phyloP scores from a whole-genome alignment of 2,329 filamentous ascomycete species.

The Byssoonygena ceratinophila region DNA sequence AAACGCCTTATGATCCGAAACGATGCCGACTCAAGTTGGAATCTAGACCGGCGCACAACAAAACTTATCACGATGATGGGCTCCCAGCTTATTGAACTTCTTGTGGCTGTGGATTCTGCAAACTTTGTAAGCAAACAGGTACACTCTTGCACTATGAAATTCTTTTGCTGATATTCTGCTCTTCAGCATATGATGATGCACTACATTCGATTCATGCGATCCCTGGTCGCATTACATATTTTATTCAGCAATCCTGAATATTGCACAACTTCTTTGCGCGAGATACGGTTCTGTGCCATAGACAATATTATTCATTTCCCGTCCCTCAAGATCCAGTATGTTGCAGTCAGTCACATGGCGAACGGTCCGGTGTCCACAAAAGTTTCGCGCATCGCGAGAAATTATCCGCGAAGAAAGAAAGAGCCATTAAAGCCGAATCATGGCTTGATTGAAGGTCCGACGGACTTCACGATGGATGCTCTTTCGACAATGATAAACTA shows the following conservation, averaged over 20 bases:
- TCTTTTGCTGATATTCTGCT: neutral
- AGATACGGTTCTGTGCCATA: conserved; percentile 17
- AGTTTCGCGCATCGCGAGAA: conserved; percentile 2
- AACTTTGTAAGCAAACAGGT: conserved; percentile 18
- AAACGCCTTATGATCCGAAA: conserved; percentile 53
- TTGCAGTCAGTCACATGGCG: conserved; percentile 19
- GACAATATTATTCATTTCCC: conserved; percentile 19
- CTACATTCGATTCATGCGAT: conserved; percentile 17
- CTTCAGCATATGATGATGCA: conserved; percentile 20
- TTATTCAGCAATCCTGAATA: conserved; percentile 17
- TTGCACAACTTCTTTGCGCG: conserved; percentile 16
- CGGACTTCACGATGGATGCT: too few relatives aligned
- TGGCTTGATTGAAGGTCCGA: too few relatives aligned
- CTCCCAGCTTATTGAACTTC: conserved; percentile 18
- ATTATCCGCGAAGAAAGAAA: neutral
- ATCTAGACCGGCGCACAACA: conserved; percentile 25
- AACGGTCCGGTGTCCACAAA: conserved; percentile 12
- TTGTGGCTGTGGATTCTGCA: conserved; percentile 17
- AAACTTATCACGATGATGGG: conserved; percentile 16
- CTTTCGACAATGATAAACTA: neutral
- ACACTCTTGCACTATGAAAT: neutral
- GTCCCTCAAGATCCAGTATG: conserved; percentile 18
- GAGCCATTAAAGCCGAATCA: neutral
- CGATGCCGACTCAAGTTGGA: conserved; percentile 45
- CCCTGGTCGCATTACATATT: conserved; percentile 20